A percentile compares a stretch with the other conserved stretches of the same genome.
Conservation (phyloP, 495 filamentous ascomycete genomes). For the Penicillium diatomitis region DNA sequence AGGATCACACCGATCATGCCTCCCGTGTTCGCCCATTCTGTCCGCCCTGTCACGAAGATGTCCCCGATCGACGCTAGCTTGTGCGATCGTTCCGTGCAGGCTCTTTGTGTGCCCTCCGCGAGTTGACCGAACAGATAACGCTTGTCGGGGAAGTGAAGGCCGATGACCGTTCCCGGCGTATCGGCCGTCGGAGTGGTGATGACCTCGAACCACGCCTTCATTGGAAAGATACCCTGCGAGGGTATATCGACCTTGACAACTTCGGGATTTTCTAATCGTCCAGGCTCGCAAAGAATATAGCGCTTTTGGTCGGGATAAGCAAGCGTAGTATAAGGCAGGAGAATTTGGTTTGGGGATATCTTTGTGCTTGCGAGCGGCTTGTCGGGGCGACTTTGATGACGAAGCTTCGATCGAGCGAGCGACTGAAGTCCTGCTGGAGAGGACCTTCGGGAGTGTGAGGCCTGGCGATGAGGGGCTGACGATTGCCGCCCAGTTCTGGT, state of each 20-base stretch:
- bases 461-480: background rate
- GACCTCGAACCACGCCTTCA: constrained; percentile 65
- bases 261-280: constrained; percentile 3
- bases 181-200: constrained; percentile 82
- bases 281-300: constrained; percentile 23
- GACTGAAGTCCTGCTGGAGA: background rate
- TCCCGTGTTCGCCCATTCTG: constrained; percentile 66
- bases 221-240: constrained; percentile 24
- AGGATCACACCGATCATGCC: constrained; percentile 79
- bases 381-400: background rate
- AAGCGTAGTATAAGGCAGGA: constrained; percentile 6
- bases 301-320: background rate
- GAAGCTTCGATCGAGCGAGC: background rate
- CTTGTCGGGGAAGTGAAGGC: constrained; percentile 68
- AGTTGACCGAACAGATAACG: constrained; percentile 85
- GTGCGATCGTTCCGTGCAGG: constrained; percentile 53
- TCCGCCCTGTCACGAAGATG: constrained; percentile 70
- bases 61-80: constrained; percentile 53
- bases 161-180: constrained; percentile 68
- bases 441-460: background rate
- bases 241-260: background rate
- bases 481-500: background rate
- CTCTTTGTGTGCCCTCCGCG: constrained; percentile 79
- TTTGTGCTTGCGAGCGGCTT: background rate
- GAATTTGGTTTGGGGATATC: constrained; percentile 1